phyloP scores from a whole-genome alignment of 2,329 filamentous ascomycete genomes.

The Pezicula neosporulosa region DNA sequence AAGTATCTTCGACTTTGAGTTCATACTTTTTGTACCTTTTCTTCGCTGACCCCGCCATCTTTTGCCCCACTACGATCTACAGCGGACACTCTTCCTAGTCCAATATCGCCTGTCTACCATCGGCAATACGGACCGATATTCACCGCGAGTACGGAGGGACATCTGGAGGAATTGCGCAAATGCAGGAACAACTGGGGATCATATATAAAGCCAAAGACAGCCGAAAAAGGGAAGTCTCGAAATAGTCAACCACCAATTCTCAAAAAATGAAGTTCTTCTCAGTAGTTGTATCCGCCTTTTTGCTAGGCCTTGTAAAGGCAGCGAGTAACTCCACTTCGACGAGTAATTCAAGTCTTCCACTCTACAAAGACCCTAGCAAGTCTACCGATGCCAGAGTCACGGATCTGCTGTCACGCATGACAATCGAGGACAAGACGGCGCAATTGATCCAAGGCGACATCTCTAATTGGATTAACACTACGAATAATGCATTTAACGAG shows the following conservation, averaged over 20 bases:
- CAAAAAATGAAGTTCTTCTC: background rate
- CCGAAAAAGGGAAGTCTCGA: background rate
- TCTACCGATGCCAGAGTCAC: constrained; percentile 60
- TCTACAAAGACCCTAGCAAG: constrained; percentile 63
- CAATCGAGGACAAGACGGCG: constrained; percentile 67
- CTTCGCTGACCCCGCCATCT: too few relatives aligned
- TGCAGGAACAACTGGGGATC: too few relatives aligned
- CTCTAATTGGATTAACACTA: constrained; percentile 70
- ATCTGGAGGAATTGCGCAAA: too few relatives aligned
- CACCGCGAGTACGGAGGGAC: too few relatives aligned
- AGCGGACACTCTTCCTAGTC: too few relatives aligned
- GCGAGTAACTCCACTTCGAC: constrained; percentile 2
- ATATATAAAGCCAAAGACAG: too few relatives aligned
- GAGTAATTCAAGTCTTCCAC: constrained; percentile 20
- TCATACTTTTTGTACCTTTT: too few relatives aligned
- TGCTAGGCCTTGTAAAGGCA: background rate
- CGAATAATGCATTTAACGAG: constrained; percentile 62
- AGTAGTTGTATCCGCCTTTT: background rate
- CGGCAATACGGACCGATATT: too few relatives aligned
- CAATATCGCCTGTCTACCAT: too few relatives aligned
- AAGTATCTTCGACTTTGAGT: too few relatives aligned
- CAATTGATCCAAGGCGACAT: constrained; percentile 70
- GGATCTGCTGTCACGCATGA: constrained; percentile 71
- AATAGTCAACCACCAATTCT: background rate
- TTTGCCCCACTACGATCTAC: too few relatives aligned